Conservation (phyloP, 2,329 filamentous ascomycete genomes). For the Stagonosporopsis chrysanthemi region DNA sequence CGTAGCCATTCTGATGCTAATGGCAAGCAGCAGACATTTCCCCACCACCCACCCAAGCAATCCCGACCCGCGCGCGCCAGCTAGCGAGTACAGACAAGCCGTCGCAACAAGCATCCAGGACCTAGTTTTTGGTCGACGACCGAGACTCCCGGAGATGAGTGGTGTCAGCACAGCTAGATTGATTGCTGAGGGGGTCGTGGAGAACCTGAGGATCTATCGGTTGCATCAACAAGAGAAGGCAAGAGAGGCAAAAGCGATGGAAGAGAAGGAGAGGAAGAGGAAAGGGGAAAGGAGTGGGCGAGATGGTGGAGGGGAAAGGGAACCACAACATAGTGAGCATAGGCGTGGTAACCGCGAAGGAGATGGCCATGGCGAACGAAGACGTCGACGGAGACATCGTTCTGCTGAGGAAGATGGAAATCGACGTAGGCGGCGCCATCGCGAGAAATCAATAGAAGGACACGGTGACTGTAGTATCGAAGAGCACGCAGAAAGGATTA, state of each 20-base stretch:
- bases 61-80: neutral
- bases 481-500: neutral
- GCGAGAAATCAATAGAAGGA: neutral
- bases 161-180: slow-evolving; percentile 18
- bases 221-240: slow-evolving; percentile 24
- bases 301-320: neutral
- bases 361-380: neutral
- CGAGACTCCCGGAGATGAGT: slow-evolving; percentile 20
- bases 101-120: slow-evolving; percentile 26
- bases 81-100: slow-evolving; percentile 1
- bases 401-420: neutral
- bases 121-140: slow-evolving; percentile 16
- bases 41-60: neutral
- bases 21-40: neutral
- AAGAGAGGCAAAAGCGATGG: slow-evolving; percentile 1
- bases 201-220: slow-evolving; percentile 30
- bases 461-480: neutral
- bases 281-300: neutral
- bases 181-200: slow-evolving; percentile 31
- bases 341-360: neutral
- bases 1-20: neutral
- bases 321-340: neutral
- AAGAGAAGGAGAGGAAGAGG: neutral
- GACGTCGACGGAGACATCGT: neutral
- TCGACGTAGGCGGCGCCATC: neutral